Percentiles rank a stretch among this genome's conserved stretches.
Conservation (phyloP, 768 basidiomycete species). For the Collybia mongolica region DNA sequence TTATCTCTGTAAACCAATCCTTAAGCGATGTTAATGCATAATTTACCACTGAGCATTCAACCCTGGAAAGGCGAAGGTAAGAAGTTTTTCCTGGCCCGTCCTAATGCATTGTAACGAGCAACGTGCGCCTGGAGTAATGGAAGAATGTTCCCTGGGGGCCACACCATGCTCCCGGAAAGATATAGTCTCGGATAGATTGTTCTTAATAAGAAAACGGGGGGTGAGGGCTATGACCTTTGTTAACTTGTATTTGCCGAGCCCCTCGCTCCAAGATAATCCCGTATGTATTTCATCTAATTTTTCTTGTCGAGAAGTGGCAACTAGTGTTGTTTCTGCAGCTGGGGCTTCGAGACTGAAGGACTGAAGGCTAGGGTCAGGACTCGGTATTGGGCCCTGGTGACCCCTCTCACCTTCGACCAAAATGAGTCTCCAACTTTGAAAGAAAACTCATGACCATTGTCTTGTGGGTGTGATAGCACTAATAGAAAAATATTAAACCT, state of each 20-base stretch:
- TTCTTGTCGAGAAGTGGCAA: constrained; percentile 61
- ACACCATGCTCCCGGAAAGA: constrained; percentile 86
- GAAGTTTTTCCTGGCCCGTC: constrained; percentile 63
- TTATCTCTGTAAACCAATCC: neutral
- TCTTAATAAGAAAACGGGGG: constrained; percentile 90
- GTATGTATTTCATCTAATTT: constrained; percentile 71
- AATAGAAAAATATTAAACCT: neutral
- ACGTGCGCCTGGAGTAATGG: constrained; percentile 67
- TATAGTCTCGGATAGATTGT: constrained; percentile 66
- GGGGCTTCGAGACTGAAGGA: constrained; percentile 90
- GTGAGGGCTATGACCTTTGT: constrained; percentile 90
- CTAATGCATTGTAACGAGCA: constrained; percentile 68
- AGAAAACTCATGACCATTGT: constrained; percentile 79
- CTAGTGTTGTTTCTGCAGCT: constrained; percentile 82
- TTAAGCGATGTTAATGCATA: neutral
- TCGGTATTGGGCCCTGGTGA: neutral
- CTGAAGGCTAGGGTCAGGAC: constrained; percentile 30
- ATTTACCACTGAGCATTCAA: constrained; percentile 77
- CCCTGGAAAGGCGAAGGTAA: constrained; percentile 87
- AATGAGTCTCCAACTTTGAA: constrained; percentile 78
- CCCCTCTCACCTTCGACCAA: constrained; percentile 77
- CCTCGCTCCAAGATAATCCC: constrained; percentile 91
- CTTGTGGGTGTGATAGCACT: constrained; percentile 87
- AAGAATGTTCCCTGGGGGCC: constrained; percentile 57
- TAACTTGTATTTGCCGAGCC: constrained; percentile 95